phyloP scores from a whole-genome alignment of 108 stramenopile genomes.

The Cylindrotheca fusiformis region DNA sequence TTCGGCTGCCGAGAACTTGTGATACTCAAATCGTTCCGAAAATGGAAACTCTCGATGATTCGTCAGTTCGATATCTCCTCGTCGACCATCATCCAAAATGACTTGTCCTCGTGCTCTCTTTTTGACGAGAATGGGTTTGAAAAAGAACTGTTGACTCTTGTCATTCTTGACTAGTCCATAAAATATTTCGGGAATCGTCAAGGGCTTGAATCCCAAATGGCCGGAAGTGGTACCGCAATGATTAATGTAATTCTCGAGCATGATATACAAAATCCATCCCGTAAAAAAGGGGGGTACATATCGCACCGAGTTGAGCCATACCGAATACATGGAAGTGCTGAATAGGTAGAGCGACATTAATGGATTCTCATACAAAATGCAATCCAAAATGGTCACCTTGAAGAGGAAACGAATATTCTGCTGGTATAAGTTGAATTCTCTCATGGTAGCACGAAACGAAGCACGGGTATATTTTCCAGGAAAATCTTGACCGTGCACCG shows the following conservation, averaged over 20 bases:
- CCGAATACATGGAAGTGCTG: conserved; percentile 66
- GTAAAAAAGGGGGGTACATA: conserved; percentile 57
- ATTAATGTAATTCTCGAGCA: conserved; percentile 49
- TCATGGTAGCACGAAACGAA: conserved; percentile 50
- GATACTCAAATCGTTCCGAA: conserved; percentile 67
- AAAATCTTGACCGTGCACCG: conserved; percentile 54
- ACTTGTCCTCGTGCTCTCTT: conserved; percentile 30
- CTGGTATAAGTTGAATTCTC: conserved; percentile 54
- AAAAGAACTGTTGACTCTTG: conserved; percentile 33
- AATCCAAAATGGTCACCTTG: conserved; percentile 47
- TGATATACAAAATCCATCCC: conserved; percentile 43
- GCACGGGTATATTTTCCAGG: conserved; percentile 53
- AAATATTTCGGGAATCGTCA: conserved; percentile 56
- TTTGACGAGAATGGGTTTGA: conserved; percentile 42
- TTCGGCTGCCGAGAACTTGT: conserved; percentile 61
- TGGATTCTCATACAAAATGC: conserved; percentile 59
- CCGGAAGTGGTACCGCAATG: conserved; percentile 29
- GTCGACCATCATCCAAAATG: conserved; percentile 24
- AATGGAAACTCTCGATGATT: conserved; percentile 85
- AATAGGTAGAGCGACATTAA: conserved; percentile 61
- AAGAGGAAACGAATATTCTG: conserved; percentile 36
- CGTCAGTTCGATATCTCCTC: conserved; percentile 32
- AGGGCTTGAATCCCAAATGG: conserved; percentile 53
- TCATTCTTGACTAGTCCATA: conserved; percentile 42
- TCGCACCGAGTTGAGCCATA: conserved; percentile 50